Evolutionary conservation across 1,284 basidiomycete genomes (phyloP).

Genomic region (Boletus sp.): DNA sequence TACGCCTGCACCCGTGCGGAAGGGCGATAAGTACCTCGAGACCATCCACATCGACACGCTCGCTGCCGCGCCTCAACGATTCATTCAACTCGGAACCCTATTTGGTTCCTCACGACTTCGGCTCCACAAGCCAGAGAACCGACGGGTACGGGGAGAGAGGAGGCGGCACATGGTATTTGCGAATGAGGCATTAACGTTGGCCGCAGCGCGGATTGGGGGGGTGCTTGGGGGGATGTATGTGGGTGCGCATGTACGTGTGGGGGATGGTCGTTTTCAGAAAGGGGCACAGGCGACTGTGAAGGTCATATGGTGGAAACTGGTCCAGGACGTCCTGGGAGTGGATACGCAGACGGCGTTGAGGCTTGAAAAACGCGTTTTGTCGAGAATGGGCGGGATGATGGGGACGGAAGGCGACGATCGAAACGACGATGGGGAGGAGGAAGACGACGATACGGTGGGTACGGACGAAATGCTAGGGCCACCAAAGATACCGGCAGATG

Average conservation of each 20-base stretch:
- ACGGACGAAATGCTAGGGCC: slow-evolving; percentile 15
- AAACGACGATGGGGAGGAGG: background rate
- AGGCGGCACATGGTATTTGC: slow-evolving; percentile 51
- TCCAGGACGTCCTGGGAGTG: slow-evolving; percentile 43
- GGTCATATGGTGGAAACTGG: slow-evolving; percentile 53
- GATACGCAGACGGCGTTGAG: slow-evolving; percentile 35
- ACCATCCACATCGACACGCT: slow-evolving; percentile 30
- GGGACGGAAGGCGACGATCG: background rate
- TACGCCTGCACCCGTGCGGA: slow-evolving; percentile 32
- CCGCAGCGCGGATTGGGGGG: slow-evolving; percentile 40
- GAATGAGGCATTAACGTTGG: slow-evolving; percentile 43
- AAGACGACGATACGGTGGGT: too few relatives aligned
- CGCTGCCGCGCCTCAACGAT: slow-evolving; percentile 31
- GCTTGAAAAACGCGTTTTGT: slow-evolving; percentile 35
- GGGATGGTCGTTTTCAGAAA: slow-evolving; percentile 57
- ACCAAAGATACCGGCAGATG: slow-evolving; percentile 19
- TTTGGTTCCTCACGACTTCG: slow-evolving; percentile 66
- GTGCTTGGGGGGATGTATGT: slow-evolving; percentile 53
- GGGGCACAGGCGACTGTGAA: slow-evolving; percentile 42
- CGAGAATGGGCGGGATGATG: background rate
- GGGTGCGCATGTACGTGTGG: slow-evolving; percentile 63
- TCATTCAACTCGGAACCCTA: slow-evolving; percentile 62
- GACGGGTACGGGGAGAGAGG: slow-evolving; percentile 41
- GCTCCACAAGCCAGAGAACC: slow-evolving; percentile 40
- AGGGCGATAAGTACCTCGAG: slow-evolving; percentile 36